Evolutionary conservation across 2,329 filamentous ascomycete genomes (phyloP).

Genomic region (Biscogniauxia marginata): DNA sequence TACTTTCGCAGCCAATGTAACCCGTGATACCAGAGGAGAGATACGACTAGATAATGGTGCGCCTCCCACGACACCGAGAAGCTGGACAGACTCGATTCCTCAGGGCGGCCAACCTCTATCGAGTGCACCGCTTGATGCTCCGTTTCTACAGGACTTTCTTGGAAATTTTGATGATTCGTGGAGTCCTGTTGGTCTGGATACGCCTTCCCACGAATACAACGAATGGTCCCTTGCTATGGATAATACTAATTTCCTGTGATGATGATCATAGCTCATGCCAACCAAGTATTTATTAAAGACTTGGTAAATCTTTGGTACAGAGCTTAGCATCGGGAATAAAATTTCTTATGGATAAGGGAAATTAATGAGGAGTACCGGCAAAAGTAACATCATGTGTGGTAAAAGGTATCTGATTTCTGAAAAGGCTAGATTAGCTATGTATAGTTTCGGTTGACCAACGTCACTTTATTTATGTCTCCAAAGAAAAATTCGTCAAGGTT

Average conservation of each 20-base stretch:
- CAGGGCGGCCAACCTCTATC: not conserved
- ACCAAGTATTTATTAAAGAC: not conserved
- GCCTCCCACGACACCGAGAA: not conserved
- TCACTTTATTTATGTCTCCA: conserved; percentile 9
- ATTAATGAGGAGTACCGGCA: not conserved
- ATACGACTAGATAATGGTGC: not conserved
- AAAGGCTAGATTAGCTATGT: not conserved
- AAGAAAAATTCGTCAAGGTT: conserved; percentile 28
- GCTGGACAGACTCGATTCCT: not conserved
- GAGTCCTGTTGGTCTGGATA: conserved; percentile 6
- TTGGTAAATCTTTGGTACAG: too few species aligned
- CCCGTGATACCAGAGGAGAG: not conserved
- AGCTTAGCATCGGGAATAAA: not conserved
- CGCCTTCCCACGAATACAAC: conserved; percentile 6
- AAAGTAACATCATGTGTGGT: not conserved
- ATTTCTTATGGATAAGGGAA: not conserved
- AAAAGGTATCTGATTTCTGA: not conserved
- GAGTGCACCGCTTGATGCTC: conserved; percentile 10
- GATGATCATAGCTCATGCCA: not conserved
- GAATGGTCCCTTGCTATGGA: conserved; percentile 11
- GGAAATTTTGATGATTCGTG: conserved; percentile 8
- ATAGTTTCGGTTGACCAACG: conserved; percentile 4
- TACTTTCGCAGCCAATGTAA: conserved; percentile 11
- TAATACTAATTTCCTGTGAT: conserved; percentile 5
- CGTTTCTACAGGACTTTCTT: conserved; percentile 13